A percentile compares a stretch with the other conserved stretches of the same genome.
phyloP scores from a whole-genome alignment of 2,329 filamentous ascomycete genomes.

The Diaporthe ampelina region DNA sequence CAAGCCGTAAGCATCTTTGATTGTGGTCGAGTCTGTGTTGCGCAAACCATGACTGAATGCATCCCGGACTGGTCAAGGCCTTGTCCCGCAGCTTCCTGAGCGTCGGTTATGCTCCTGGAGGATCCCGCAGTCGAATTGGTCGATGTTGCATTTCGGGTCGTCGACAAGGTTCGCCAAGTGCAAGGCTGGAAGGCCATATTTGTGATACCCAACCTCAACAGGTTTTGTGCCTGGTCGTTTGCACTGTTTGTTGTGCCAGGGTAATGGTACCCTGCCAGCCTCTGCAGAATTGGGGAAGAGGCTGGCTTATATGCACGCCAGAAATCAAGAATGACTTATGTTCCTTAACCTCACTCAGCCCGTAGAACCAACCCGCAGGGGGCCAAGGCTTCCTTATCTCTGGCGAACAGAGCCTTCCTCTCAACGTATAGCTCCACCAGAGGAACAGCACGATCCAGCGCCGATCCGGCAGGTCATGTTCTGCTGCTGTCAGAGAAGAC shows the following conservation, averaged over 20 bases:
- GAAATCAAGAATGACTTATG: constrained; percentile 13
- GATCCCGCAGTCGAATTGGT: background rate
- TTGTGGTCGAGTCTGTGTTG: background rate
- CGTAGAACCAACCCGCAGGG: constrained; percentile 10
- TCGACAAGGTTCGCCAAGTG: constrained; percentile 28
- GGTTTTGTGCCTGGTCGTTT: constrained; percentile 9
- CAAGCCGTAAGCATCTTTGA: background rate
- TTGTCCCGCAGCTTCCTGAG: background rate
- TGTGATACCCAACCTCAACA: constrained; percentile 12
- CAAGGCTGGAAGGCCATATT: constrained; percentile 1
- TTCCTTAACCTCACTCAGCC: background rate
- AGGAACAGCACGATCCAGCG: constrained; percentile 29
- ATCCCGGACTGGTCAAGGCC: background rate
- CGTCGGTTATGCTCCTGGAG: background rate
- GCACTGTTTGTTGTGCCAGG: background rate
- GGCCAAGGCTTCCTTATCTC: constrained; percentile 33
- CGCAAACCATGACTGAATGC: background rate
- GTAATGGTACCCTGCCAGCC: background rate
- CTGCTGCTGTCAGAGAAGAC: background rate
- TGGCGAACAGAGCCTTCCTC: constrained; percentile 35
- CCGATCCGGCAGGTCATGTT: constrained; percentile 35
- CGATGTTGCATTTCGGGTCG: background rate
- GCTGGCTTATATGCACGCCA: constrained; percentile 31
- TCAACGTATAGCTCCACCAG: constrained; percentile 31
- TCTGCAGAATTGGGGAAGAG: background rate